Evolutionary conservation across 805 yeast genomes (phyloP), one percentile per base, ranked within the genome.

Genomic region (Nakazawaea siamensis): DNA sequence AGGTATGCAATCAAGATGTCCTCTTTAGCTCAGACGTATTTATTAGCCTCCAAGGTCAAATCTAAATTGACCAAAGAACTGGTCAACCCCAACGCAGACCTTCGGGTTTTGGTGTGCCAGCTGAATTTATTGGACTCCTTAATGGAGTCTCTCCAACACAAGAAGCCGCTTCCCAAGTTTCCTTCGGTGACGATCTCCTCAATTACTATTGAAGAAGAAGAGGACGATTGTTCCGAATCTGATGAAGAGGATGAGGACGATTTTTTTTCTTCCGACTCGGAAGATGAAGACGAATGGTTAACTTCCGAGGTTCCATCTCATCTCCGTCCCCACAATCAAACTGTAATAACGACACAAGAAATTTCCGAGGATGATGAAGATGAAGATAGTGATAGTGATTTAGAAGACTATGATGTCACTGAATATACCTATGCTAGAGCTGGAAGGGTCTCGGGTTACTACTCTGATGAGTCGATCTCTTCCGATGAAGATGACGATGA

Each of bases 91-190:
- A 79, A 76, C 45, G 69, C 77, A 21, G 59, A 73, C 35, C 62
- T 80, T 33, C 63, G 82, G 32, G 58, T 63, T 33, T 62, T 80
- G 26, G 84, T 80, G 3, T 66, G 75, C 27, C 87, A 80, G 54
- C 86, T 87, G 15, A 80, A 80, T 52, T 58, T 80, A 61, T 64
- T 80, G 43, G 87, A 80, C 49, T 65, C 62, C 41, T 51, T 80
- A 34, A 76, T 80, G 70, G 83, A 73, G 47, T 58, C 58, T 37
- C 56, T 71, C 24, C 53, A 52, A 35, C 26, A 29, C 21, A 37
- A 37, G 42, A 57, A 31, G 47, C 40, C 25, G 58, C 55, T 41
- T 47, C 60, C 24, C 52, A 46, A 35, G 52, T 54, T 43, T 41
- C 60, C 40, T 41, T 41, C 24, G 36, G 36, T 15, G 35, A 34